Evolutionary conservation across 1,284 basidiomycete species (phyloP).

Genomic region (Cutaneotrichosporon arboriforme): DNA sequence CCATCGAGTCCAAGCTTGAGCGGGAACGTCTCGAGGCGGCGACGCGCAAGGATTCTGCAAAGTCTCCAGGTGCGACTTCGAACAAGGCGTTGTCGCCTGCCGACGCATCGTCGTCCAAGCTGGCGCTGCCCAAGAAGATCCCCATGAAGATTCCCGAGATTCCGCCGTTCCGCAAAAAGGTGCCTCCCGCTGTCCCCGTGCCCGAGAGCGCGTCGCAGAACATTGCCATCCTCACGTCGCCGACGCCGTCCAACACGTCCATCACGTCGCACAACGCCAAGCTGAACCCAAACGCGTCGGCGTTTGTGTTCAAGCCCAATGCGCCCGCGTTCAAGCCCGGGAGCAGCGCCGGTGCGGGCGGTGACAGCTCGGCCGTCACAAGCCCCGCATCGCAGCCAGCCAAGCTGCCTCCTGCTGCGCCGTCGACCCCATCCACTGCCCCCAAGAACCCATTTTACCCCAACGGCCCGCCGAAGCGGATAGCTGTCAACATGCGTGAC

Average conservation of each 20-base stretch:
- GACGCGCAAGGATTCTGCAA: conserved; percentile 49
- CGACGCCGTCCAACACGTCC: conserved; percentile 46
- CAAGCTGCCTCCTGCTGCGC: conserved; percentile 5
- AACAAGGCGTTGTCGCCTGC: conserved; percentile 32
- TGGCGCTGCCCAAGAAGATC: conserved; percentile 36
- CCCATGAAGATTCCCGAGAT: conserved; percentile 70
- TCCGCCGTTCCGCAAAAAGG: conserved; percentile 68
- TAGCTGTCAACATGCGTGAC: conserved; percentile 76
- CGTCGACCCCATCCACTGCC: conserved; percentile 45
- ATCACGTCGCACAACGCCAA: conserved; percentile 45
- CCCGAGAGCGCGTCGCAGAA: conserved; percentile 37
- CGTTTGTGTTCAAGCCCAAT: conserved; percentile 60
- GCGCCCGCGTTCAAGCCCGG: conserved; percentile 49
- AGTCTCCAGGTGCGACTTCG: conserved; percentile 18
- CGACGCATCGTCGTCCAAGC: conserved; percentile 7
- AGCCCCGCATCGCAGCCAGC: conserved; percentile 1
- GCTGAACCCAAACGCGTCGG: conserved; percentile 70
- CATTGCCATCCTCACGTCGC: conserved; percentile 46
- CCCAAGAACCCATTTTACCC: conserved; percentile 78
- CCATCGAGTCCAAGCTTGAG: conserved; percentile 74
- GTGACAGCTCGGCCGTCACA: conserved; percentile 3
- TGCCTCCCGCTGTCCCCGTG: conserved; percentile 28
- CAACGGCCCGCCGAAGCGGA: conserved; percentile 63
- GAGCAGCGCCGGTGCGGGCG: conserved; percentile 2
- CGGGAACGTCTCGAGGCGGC: conserved; percentile 56